A percentile compares a stretch with the other conserved stretches of the same genome.
phyloP scores from a whole-genome alignment of 768 basidiomycete species.

The Hygrocybe coccinea region DNA sequence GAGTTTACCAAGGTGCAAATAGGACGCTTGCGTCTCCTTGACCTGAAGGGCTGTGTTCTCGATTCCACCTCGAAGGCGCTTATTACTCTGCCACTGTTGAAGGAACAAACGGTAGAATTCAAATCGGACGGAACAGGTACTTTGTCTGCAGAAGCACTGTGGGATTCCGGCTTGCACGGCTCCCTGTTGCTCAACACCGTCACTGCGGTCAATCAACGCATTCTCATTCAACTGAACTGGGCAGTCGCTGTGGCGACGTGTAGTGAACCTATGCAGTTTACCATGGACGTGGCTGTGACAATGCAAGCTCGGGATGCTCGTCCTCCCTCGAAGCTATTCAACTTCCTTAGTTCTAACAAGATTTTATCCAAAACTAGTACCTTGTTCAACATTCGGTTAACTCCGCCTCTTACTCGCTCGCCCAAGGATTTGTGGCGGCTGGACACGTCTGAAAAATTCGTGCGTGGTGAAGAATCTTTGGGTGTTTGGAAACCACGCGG shows the following conservation, averaged over 20 bases:
- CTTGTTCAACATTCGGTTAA: conserved; percentile 78
- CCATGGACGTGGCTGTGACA: conserved; percentile 77
- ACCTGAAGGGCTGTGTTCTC: conserved; percentile 75
- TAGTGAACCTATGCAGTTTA: conserved; percentile 81
- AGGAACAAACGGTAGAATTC: conserved; percentile 71
- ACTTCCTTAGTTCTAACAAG: conserved; percentile 73
- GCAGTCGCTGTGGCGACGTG: conserved; percentile 79
- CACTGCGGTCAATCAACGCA: conserved; percentile 69
- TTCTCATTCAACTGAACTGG: conserved; percentile 75
- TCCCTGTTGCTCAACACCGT: conserved; percentile 82
- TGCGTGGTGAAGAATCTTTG: conserved; percentile 84
- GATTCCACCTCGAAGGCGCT: conserved; percentile 69
- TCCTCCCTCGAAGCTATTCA: conserved; percentile 71
- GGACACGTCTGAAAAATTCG: conserved; percentile 93
- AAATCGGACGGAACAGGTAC: conserved; percentile 77
- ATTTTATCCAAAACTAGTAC: conserved; percentile 73
- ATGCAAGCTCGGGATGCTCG: conserved; percentile 83
- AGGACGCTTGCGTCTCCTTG: conserved; percentile 81
- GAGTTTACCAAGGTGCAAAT: conserved; percentile 70
- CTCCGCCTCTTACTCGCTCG: conserved; percentile 80
- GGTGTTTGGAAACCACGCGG: conserved; percentile 84
- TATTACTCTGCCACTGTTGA: conserved; percentile 67
- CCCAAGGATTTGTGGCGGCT: conserved; percentile 90
- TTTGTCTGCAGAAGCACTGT: conserved; percentile 66
- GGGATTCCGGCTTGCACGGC: conserved; percentile 93